phyloP scores from a whole-genome alignment of 139 green algal genomes.

The Pleodorina starrii region DNA sequence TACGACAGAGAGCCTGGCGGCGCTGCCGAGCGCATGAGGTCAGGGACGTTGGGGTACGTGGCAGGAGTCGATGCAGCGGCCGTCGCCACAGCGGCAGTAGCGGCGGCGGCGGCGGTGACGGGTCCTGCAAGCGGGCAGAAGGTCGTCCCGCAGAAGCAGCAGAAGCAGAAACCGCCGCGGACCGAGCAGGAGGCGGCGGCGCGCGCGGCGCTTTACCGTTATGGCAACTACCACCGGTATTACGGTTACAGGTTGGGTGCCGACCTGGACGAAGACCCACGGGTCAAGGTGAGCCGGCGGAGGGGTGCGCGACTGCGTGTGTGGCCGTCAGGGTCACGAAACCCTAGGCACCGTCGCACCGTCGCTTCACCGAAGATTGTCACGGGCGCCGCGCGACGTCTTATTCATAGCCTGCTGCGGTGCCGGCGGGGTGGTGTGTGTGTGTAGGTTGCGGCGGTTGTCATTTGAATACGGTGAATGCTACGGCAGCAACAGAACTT shows the following conservation, averaged over 20 bases:
- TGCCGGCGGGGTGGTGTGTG: no score
- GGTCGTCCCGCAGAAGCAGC: not conserved
- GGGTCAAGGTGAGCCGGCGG: constrained; percentile 53
- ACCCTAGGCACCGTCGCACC: no score
- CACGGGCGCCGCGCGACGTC: no score
- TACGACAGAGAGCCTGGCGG: not conserved
- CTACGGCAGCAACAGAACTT: no score
- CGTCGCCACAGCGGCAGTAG: not conserved
- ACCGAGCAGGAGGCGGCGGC: not conserved
- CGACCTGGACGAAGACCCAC: constrained; percentile 52
- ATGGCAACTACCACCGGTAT: constrained; percentile 93
- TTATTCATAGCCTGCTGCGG: no score
- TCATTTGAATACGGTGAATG: no score
- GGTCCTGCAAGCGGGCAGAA: not conserved
- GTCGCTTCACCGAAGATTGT: no score
- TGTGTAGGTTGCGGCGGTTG: no score
- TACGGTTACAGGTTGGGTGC: constrained; percentile 82
- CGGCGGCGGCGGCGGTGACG: not conserved
- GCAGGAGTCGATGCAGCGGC: not conserved
- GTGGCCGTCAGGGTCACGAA: no score
- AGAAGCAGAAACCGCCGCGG: not conserved
- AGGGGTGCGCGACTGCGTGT: no score
- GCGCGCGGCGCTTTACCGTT: constrained; percentile 51
- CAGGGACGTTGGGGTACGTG: not conserved
- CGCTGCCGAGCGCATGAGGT: not conserved